Base-by-base conservation (phyloP, 2,329 filamentous ascomycete genomes). In the Xylariales sp. region DNA sequence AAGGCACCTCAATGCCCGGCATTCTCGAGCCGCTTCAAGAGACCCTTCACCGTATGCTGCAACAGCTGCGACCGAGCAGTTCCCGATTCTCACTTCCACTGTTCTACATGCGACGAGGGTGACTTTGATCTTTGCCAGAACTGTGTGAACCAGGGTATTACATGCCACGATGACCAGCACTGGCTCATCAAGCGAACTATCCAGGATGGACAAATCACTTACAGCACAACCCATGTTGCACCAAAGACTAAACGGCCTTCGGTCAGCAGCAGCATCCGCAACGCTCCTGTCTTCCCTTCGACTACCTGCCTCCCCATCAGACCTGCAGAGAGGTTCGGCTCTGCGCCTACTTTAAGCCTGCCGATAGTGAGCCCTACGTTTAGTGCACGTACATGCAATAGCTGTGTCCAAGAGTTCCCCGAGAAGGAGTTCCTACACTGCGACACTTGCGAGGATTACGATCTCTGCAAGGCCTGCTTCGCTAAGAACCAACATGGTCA, bases 151-250 rank as follows among this genome's bases (percentile, higher is more conserved):
- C 69, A 73, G 31, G 90, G 90, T 48, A 73, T 85, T 44, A 78
- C 86, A 29, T 98, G 94, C 70, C 77, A 82, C 48, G 82, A 82
- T 43, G 76, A 83, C 21, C 77, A 80, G 48, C 93, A 98, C 68
- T 96, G 89, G 90, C 73, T 98, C 64, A 91, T 97, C 63, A 96
- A 95, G 78, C 84, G 93, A 44, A 81, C 80, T 48, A 79, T 95
- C 47, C 74, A 83, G 55, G 76, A 89, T 45, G 91, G 90, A 38
- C 73, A 80, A 49, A 82, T 96, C 43, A 77, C 88, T 51, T 88
- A 81, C 64, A 96, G 90, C 72, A 88, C 79, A 16, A 96, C 90
- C 1, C 87, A 95, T 18, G 74, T 95, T 44, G 71, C 78, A 27
- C 82, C 86, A 42, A 88, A 84, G 66, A 55, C 65, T 18, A 71